phyloP scores from a whole-genome alignment of 805 yeast species.

The Candida easanensis region DNA sequence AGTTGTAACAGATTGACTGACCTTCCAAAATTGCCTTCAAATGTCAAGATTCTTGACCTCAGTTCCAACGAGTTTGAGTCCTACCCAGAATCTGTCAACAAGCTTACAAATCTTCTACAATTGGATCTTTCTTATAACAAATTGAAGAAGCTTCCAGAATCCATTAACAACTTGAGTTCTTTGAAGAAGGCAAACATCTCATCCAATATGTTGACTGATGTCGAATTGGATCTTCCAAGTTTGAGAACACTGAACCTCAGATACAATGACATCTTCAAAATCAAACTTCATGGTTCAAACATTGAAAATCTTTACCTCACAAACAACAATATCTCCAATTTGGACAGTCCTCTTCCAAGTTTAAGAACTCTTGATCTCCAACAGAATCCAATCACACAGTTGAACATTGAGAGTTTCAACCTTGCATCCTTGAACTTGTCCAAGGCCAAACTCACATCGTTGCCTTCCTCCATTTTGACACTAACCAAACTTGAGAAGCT shows the following conservation, averaged over 20 bases:
- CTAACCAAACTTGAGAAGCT: conserved; percentile 69
- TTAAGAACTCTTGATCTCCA: conserved; percentile 71
- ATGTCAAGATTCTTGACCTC: conserved; percentile 61
- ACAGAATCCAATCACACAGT: conserved; percentile 78
- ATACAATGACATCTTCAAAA: conserved; percentile 54
- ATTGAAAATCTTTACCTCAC: conserved; percentile 73
- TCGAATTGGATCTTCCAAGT: conserved; percentile 43
- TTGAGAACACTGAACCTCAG: conserved; percentile 75
- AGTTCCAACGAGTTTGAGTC: conserved; percentile 70
- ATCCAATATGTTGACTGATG: conserved; percentile 55
- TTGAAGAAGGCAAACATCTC: conserved; percentile 71
- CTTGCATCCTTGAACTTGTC: conserved; percentile 73
- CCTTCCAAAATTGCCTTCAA: conserved; percentile 58
- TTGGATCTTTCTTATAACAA: conserved; percentile 83
- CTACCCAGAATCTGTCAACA: conserved; percentile 65
- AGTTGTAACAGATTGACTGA: conserved; percentile 70
- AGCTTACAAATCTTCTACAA: conserved; percentile 54
- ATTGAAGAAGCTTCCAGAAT: conserved; percentile 56
- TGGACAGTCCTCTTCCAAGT: conserved; percentile 58
- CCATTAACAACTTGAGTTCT: conserved; percentile 55
- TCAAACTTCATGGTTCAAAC: conserved; percentile 43
- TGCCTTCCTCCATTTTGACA: conserved; percentile 62
- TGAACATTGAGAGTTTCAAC: conserved; percentile 51
- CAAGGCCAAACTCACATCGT: conserved; percentile 76
- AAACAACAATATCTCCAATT: conserved; percentile 71